Evolutionary conservation across 2,329 filamentous ascomycete genomes (phyloP).

Genomic region (Ophioceras dolichostomum): DNA sequence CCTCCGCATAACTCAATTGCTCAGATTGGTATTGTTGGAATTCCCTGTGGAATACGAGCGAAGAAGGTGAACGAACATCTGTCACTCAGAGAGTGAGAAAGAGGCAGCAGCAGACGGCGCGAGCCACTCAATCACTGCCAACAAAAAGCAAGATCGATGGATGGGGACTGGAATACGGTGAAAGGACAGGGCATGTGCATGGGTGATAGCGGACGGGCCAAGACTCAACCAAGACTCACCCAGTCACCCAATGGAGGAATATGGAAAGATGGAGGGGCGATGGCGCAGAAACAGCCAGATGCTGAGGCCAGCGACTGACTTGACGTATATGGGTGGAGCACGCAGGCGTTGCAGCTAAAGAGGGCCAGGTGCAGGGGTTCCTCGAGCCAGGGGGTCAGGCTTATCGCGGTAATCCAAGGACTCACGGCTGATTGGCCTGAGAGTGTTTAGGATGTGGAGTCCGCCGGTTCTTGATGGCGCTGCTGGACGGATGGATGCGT

Average conservation of each 20-base stretch:
- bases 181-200: background rate
- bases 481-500: no score
- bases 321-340: background rate
- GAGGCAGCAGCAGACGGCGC: background rate
- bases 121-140: no score
- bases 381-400: background rate
- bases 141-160: background rate
- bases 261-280: background rate
- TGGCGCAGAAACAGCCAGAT: background rate
- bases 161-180: slow-evolving; percentile 1
- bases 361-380: background rate
- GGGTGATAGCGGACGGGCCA: background rate
- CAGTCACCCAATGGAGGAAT: background rate
- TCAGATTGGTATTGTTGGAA: background rate
- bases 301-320: background rate
- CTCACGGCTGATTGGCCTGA: background rate
- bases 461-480: background rate
- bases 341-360: background rate
- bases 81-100: background rate
- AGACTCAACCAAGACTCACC: background rate
- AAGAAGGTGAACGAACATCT: background rate
- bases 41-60: background rate
- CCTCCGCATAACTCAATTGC: background rate
- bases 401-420: slow-evolving; percentile 1
- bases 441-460: background rate